Evolutionary conservation across 2,329 filamentous ascomycete genomes (phyloP).

Genomic region (Paracoccidioides lutzii): DNA sequence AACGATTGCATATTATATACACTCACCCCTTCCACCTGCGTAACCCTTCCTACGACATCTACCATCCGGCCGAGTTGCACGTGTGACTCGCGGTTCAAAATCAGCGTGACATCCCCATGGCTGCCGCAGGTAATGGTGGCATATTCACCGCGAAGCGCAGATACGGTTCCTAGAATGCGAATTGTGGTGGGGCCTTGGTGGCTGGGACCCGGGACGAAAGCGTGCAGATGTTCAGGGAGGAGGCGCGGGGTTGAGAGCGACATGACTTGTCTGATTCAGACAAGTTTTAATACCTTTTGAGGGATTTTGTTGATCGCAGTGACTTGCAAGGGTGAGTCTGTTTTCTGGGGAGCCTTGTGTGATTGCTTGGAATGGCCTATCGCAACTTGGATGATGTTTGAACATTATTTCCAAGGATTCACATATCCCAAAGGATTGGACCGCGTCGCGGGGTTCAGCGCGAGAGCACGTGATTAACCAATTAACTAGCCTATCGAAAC

Average conservation of each 20-base stretch:
- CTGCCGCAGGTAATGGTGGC: constrained; percentile 63
- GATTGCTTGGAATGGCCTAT: too few relatives aligned
- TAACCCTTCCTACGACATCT: constrained; percentile 36
- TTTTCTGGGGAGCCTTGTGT: too few relatives aligned
- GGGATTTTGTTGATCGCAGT: too few relatives aligned
- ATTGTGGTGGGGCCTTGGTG: constrained; percentile 49
- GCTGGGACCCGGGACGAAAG: constrained; percentile 37
- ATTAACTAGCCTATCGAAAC: too few relatives aligned
- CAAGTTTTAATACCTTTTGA: background rate
- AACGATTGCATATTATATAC: background rate
- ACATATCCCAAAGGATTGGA: too few relatives aligned
- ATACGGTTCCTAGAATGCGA: constrained; percentile 74
- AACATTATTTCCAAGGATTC: too few relatives aligned
- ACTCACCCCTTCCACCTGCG: constrained; percentile 28
- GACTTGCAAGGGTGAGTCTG: too few relatives aligned
- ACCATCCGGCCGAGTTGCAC: constrained; percentile 33
- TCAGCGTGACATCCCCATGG: constrained; percentile 57
- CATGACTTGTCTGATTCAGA: constrained; percentile 36
- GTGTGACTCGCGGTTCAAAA: constrained; percentile 50
- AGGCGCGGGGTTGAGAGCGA: constrained; percentile 68
- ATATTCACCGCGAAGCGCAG: constrained; percentile 65
- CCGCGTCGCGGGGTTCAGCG: background rate
- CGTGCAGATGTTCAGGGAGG: constrained; percentile 64
- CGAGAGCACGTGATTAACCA: constrained; percentile 1
- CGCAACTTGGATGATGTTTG: too few relatives aligned